Conservation (phyloP, 2,329 filamentous ascomycete genomes). For the Tolypocladium nubicola region DNA sequence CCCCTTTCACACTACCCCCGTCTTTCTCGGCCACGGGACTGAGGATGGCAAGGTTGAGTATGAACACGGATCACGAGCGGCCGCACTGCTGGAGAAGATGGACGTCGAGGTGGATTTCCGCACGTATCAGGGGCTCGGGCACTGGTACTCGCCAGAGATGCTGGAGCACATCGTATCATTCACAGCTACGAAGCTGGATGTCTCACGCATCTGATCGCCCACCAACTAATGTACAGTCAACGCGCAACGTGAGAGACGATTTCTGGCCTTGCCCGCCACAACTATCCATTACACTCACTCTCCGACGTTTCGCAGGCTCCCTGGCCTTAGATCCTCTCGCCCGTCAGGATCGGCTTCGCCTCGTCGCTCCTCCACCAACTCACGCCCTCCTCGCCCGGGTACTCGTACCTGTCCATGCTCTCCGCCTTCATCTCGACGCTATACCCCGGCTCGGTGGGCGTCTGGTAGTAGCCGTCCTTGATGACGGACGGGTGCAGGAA, state of each 20-base stretch:
- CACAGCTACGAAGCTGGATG: slow-evolving; percentile 6
- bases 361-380: slow-evolving; percentile 82
- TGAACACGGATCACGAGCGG: slow-evolving; percentile 21
- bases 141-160: slow-evolving; percentile 34
- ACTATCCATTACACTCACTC: neutral
- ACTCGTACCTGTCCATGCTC: slow-evolving; percentile 72
- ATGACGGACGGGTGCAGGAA: slow-evolving; percentile 75
- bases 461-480: slow-evolving; percentile 79
- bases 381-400: slow-evolving; percentile 64
- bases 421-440: slow-evolving; percentile 88
- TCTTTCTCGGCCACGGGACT: slow-evolving; percentile 35
- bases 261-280: neutral
- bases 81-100: slow-evolving; percentile 20
- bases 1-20: slow-evolving; percentile 19
- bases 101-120: slow-evolving; percentile 23
- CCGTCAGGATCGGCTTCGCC: slow-evolving; percentile 63
- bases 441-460: slow-evolving; percentile 73
- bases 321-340: slow-evolving; percentile 32
- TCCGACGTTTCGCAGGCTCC: neutral
- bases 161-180: slow-evolving; percentile 25
- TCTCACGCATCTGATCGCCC: neutral
- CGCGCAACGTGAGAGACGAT: neutral
- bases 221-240: no score
- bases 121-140: slow-evolving; percentile 29
- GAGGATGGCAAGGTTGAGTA: slow-evolving; percentile 30